Evolutionary conservation across 805 yeast species (phyloP), one percentile per base, ranked within the genome.

Genomic region (Candida insectorum): DNA sequence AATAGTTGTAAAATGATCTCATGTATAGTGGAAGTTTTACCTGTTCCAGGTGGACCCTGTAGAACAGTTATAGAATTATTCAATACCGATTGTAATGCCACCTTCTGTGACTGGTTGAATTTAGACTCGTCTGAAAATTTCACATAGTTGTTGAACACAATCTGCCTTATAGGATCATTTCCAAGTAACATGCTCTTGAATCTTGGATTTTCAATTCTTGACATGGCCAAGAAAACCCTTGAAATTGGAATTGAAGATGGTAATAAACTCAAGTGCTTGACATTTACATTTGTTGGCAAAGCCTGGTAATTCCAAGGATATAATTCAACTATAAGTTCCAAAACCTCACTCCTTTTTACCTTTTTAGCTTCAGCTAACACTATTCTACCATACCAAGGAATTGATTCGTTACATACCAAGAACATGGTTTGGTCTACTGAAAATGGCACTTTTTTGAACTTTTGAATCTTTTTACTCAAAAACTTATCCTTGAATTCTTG

Each of bases 1-100:
- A 80, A 59, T 37, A 79, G 62, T 47, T 79, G 80, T 26, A 77
- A 47, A 37, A 77, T 60, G 45, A 65, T 58, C 37, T 64, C 71
- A 38, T 52, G 64, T 34, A 64, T 65, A 1, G 71, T 64, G 0
- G 69, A 62, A 0, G 73, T 66, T 36, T 66, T 65, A 38, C 71
- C 73, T 6, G 71, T 65, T 43, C 95, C 95, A 3, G 97, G 97
- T n/a, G 73, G 71, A 14, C 73, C 73, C 40, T 66, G 71, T 15
- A 66, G 41, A 1, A 65, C 67, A 3, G 79, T 77, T 25, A 68
- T 71, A 15, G 71, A 60, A 47, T 64, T 75, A 49, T 65, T 71
- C 37, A 69, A 54, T 6, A 68, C 79, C 26, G 77, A 71, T 40
- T 75, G 79, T 36, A 65, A 43, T 56, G 81, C 80, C 20, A 64